Percentiles rank a stretch among this genome's conserved stretches.
These are phyloP conservation scores for Pochonia chlamydosporia DNA, from an alignment of 2,329 filamentous ascomycete genomes.

Conservation along the genomic window DNA sequence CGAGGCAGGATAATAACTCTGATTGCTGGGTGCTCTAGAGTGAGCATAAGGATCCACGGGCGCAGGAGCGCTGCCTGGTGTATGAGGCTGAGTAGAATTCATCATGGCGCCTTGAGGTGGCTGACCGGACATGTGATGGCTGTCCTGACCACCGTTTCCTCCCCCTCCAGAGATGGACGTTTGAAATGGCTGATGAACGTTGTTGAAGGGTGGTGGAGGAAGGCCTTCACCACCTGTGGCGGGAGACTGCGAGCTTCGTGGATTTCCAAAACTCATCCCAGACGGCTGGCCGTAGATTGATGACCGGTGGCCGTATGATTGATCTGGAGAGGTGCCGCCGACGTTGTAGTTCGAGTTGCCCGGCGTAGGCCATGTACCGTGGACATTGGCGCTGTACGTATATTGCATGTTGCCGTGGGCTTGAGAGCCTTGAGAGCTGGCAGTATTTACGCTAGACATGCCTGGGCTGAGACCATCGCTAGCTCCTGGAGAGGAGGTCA, in stretches of 20 bases:
- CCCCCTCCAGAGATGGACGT: conserved; percentile 47
- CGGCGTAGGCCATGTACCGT: conserved; percentile 55
- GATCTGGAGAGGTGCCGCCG: conserved; percentile 34
- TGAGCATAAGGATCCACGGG: conserved; percentile 51
- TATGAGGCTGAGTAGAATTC: conserved; percentile 36
- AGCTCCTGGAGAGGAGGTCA: conserved; percentile 39
- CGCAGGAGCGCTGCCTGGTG: conserved; percentile 46
- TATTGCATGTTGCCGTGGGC: conserved; percentile 39
- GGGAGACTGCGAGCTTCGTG: conserved; percentile 38
- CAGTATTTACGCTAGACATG: conserved; percentile 55
- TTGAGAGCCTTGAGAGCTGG: conserved; percentile 53
- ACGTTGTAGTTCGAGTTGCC: conserved; percentile 45
- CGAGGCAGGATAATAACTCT: conserved; percentile 54
- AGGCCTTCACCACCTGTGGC: conserved; percentile 53
- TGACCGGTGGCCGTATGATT: conserved; percentile 21
- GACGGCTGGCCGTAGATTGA: conserved; percentile 44
- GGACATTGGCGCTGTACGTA: conserved; percentile 47
- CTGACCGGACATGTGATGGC: conserved; percentile 24
- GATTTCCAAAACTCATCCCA: conserved; percentile 33
- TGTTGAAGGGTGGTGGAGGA: conserved; percentile 62
- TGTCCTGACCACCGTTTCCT: conserved; percentile 32
- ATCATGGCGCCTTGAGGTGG: conserved; percentile 18
- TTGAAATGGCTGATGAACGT: conserved; percentile 60
- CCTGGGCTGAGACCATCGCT: conserved; percentile 57
- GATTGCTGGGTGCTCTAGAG: conserved; percentile 48